Evolutionary conservation across 225 moss, liverwort and hornwort species (phyloP), one percentile per base, ranked within the genome.

Genomic region (Antitrichia curtipendula): DNA sequence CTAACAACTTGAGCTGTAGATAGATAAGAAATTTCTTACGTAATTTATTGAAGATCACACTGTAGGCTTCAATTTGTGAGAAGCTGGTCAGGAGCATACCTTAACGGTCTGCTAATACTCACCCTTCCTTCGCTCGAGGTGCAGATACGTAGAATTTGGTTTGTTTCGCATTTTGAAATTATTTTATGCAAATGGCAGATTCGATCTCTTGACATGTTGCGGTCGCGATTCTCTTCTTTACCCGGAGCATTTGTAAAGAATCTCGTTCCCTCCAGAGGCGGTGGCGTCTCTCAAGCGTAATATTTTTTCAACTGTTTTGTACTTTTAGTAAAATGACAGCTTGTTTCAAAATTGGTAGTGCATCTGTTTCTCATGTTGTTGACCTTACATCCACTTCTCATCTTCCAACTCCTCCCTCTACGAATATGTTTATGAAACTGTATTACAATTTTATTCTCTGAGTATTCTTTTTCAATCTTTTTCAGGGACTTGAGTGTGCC

Each of bases 161-260:
- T 79, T 54, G 59, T 58, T 86, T 64, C 34, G 41, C 12, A 27
- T 52, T 36, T 81, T 81, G 13, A 85, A 10, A 27, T 60, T 54
- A 32, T 64, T 75, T 61, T 76, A 75, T 79, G 52, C 23, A 65
- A 71, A 16, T 92, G 85, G 82, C 95, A 99, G 98, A 96, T 99
- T 92, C 99, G 99, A 88, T 94, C 97, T 57, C 92, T 99, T 75
- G 91, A 96, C 81, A 99, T 97, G 97, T 91, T 99, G 72, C 94
- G 97, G 32, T 95, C 96, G 80, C 94, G 99, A 63, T 99, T 99
- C 77, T 92, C 95, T 82, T 90, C 97, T 75, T 92, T 99, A 82
- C 99, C 99, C 24, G 91, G 89, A 88, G 97, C 95, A 78, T 97
- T 96, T 95, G 94, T 95, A 53, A 90, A 88, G 82, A 95, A 77